phyloP scores from a whole-genome alignment of 2,329 filamentous ascomycete species.

The Alternaria sp. region DNA sequence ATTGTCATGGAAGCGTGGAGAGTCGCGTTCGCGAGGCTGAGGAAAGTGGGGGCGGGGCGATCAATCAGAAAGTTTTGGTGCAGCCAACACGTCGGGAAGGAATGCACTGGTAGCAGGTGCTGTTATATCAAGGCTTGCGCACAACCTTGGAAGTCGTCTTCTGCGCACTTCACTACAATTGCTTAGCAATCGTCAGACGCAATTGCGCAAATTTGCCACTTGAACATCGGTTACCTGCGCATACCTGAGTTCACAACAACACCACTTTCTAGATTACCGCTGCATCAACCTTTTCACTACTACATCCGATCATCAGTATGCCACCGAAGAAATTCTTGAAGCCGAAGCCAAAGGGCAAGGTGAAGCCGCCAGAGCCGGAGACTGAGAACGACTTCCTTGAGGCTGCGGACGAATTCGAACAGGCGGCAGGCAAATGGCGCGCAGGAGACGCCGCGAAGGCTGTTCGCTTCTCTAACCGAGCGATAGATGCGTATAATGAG shows the following conservation, averaged over 20 bases:
- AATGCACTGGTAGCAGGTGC: neutral
- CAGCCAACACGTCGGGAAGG: neutral
- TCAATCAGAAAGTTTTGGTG: conserved; percentile 14
- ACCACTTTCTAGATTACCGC: neutral
- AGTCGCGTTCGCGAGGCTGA: conserved; percentile 4
- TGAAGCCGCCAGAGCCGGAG: conserved; percentile 57
- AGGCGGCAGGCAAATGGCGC: conserved; percentile 76
- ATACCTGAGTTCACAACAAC: neutral
- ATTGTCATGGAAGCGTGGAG: neutral
- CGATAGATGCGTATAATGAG: conserved; percentile 69
- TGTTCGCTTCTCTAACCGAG: conserved; percentile 66
- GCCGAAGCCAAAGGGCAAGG: conserved; percentile 38
- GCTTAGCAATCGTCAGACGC: neutral
- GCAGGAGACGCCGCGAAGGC: conserved; percentile 72
- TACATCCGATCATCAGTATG: conserved; percentile 17
- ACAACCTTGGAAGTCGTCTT: neutral
- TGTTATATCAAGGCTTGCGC: neutral
- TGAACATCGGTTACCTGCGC: neutral
- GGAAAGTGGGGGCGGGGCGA: conserved; percentile 28
- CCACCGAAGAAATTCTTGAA: conserved; percentile 41
- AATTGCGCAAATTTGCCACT: conserved; percentile 9
- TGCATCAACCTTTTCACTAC: neutral
- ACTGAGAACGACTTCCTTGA: conserved; percentile 73
- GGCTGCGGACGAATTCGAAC: conserved; percentile 71
- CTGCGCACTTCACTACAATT: neutral